Base-by-base conservation (phyloP, 2,329 filamentous ascomycete species). In the Arthrinium phaeospermum region DNA sequence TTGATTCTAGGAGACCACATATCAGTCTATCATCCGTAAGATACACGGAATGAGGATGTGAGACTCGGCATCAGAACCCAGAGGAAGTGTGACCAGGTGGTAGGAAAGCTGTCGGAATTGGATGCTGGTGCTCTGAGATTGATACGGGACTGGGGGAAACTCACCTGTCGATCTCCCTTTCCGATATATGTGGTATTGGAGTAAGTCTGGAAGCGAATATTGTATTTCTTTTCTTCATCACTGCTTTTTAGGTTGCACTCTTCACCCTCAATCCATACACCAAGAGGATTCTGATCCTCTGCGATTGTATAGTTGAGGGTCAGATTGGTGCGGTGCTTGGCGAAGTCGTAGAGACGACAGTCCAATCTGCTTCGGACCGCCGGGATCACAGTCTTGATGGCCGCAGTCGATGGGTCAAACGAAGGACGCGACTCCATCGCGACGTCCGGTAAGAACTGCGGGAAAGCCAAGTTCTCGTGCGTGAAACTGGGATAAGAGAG, bases 401-500 rank as follows among this genome's bases (percentile, higher is more conserved):
- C 19, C 1, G 47, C 47, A 1, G 67, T 47, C 24, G 44, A 47
- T 3, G n/a, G 4, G 44, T 68, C 34, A 44, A 47, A 68, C 16
- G 67, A 47, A 24, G n/a, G 1, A 14, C 47, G 49, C 3, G 67
- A 30, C 24, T n/a, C 24, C 24, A 30, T 34, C 3, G 44, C 6
- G 3, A 37, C 22, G 44, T 68, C 67, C 1, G 46, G 14, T 16
- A 68, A 8, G 16, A 68, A 14, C 6, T 51, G 12, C 7, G 77
- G 76, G 70, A 79, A 79, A 37, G 72, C 75, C 0, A 82, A 74
- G 68, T 79, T 76, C 22, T 80, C 78, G 73, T 79, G 84, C 0
- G 83, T 85, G 67, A 82, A 84, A 0, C 70, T 68, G 0, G 83
- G 82, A 27, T 81, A 84, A 0, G 80, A 77, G 0, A 82, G 73